Evolutionary conservation across 2,329 filamentous ascomycete genomes (phyloP).

Genomic region (Trichoderma atrobrunneum): DNA sequence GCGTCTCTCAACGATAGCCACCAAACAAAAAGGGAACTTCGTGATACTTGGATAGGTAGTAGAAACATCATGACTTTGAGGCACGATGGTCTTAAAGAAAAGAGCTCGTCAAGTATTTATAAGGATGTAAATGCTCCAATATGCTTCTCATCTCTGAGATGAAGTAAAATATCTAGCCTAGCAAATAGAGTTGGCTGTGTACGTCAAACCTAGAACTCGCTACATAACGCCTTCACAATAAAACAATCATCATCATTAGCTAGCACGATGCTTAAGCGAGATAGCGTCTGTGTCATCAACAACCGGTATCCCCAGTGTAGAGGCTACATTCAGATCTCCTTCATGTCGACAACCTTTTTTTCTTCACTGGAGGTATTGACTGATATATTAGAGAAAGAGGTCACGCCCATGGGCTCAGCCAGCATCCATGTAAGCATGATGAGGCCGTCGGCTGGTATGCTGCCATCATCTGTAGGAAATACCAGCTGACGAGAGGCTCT

Average conservation of each 20-base stretch:
- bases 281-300: not conserved
- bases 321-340: not conserved
- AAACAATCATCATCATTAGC: not conserved
- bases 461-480: not conserved
- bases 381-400: not conserved
- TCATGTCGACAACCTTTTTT: not conserved
- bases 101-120: not conserved
- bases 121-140: not conserved
- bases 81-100: not conserved
- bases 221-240: not conserved
- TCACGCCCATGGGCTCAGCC: not conserved
- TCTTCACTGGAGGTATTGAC: not conserved
- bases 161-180: not conserved
- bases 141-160: not conserved
- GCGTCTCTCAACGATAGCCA: not conserved
- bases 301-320: not conserved
- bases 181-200: not conserved
- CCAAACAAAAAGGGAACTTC: not conserved
- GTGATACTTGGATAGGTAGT: not conserved
- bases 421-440: not conserved
- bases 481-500: not conserved
- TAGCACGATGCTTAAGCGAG: not conserved
- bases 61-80: not conserved
- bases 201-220: not conserved
- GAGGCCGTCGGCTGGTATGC: not conserved